These are phyloP conservation scores for Trypanosoma rangeli DNA, from an alignment of 208 protist genomes.

Conservation along the genomic window DNA sequence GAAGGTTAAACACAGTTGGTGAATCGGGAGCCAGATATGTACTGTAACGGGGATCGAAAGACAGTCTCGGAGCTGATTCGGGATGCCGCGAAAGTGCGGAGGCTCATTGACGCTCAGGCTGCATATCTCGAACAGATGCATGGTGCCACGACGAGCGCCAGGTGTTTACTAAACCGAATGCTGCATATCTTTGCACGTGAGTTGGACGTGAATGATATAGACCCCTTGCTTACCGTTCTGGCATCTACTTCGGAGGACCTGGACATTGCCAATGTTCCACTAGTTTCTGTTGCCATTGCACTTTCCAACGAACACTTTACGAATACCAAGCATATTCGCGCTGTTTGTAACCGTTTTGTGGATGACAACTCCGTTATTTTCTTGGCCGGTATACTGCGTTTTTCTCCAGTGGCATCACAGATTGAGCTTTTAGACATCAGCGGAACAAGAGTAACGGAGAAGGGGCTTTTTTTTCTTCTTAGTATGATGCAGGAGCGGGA, in stretches of 20 bases:
- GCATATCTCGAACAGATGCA: slow-evolving; percentile 65
- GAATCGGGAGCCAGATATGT: slow-evolving; percentile 41
- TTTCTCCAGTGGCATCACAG: slow-evolving; percentile 67
- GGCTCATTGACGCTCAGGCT: slow-evolving; percentile 64
- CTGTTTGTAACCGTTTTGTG: slow-evolving; percentile 51
- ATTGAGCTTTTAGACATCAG: slow-evolving; percentile 84
- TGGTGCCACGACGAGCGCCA: slow-evolving; percentile 59
- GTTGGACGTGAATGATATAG: slow-evolving; percentile 61
- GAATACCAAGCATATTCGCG: slow-evolving; percentile 59
- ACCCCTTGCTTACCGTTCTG: slow-evolving; percentile 61
- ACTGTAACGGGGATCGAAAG: slow-evolving; percentile 83
- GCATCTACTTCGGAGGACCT: slow-evolving; percentile 62
- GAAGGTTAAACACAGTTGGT: background rate
- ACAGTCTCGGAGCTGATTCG: slow-evolving; percentile 85
- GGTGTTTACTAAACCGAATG: slow-evolving; percentile 74
- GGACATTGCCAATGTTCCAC: slow-evolving; percentile 59
- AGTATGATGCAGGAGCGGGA: slow-evolving; percentile 79
- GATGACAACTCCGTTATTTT: slow-evolving; percentile 76
- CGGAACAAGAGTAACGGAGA: slow-evolving; percentile 67
- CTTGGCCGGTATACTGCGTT: slow-evolving; percentile 77
- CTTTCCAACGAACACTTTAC: slow-evolving; percentile 78
- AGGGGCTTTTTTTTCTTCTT: slow-evolving; percentile 75
- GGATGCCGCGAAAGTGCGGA: slow-evolving; percentile 60
- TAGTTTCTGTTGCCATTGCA: slow-evolving; percentile 67
- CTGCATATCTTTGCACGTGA: slow-evolving; percentile 79